These are phyloP conservation scores for Leersia perrieri DNA, from an alignment of 176 grass and related monocot genomes.

Conservation along the genomic window DNA sequence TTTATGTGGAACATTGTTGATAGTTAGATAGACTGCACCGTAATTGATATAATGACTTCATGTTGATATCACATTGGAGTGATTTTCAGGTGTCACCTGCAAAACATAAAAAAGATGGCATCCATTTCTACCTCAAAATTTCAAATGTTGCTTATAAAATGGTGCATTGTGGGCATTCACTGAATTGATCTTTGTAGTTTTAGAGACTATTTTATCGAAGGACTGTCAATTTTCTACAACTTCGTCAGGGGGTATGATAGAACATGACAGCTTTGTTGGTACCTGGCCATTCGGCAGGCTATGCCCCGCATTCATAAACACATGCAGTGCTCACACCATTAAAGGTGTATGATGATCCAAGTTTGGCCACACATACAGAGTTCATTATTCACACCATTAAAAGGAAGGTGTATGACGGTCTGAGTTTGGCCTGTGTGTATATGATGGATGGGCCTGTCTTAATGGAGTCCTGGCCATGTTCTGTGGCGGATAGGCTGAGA, in stretches of 20 bases:
- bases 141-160: not conserved
- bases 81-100: not conserved
- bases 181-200: constrained; percentile 4
- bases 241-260: not conserved
- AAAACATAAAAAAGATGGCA: not conserved
- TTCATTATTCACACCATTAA: no score
- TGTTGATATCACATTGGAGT: not conserved
- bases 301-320: not conserved
- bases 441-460: not conserved
- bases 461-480: not conserved
- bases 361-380: not conserved
- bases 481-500: no score
- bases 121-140: not conserved
- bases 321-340: not conserved
- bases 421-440: no score
- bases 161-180: not conserved
- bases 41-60: not conserved
- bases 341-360: no score
- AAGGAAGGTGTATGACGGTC: no score
- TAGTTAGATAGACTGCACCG: not conserved
- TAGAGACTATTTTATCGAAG: not conserved
- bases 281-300: not conserved
- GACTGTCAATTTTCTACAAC: not conserved
- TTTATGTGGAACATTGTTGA: not conserved
- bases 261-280: not conserved